Evolutionary conservation across 2,329 filamentous ascomycete species (phyloP).

Genomic region (Triangularia verruculosa): DNA sequence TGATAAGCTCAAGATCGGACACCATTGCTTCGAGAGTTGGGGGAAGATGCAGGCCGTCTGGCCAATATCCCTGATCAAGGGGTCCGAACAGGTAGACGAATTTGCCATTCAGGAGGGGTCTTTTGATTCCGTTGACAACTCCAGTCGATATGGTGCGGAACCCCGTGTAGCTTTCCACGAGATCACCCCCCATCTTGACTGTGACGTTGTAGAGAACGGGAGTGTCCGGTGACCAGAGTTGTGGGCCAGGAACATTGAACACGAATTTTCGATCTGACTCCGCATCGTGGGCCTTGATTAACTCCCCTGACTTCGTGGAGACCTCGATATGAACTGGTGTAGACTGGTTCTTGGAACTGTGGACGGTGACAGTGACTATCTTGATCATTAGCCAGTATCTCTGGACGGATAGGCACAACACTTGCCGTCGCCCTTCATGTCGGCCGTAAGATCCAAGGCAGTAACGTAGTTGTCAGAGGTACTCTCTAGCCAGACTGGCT

Average conservation of each 20-base stretch:
- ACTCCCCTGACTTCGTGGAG: constrained; percentile 36
- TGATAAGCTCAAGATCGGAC: constrained; percentile 62
- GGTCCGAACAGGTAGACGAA: constrained; percentile 67
- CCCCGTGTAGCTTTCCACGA: constrained; percentile 62
- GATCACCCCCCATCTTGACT: constrained; percentile 50
- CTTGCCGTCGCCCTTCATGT: constrained; percentile 51
- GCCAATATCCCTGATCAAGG: constrained; percentile 70
- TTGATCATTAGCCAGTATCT: neutral
- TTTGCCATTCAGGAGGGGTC: constrained; percentile 65
- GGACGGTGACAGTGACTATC: constrained; percentile 54
- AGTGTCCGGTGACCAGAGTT: constrained; percentile 63
- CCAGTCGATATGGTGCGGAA: constrained; percentile 63
- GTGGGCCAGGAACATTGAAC: constrained; percentile 52
- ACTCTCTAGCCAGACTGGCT: constrained; percentile 68
- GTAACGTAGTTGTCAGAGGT: constrained; percentile 56
- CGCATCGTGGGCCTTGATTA: constrained; percentile 40
- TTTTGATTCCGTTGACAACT: constrained; percentile 54
- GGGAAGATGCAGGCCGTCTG: constrained; percentile 64
- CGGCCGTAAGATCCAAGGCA: constrained; percentile 56
- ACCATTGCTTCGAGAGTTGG: constrained; percentile 66
- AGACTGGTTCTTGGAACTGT: constrained; percentile 38
- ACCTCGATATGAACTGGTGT: constrained; percentile 39
- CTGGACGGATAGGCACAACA: constrained; percentile 2
- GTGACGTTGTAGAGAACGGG: constrained; percentile 64
- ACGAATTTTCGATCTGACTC: constrained; percentile 52